phyloP scores from a whole-genome alignment of 371 early-diverging fungal species.

The Cokeromyces recurvatus region DNA sequence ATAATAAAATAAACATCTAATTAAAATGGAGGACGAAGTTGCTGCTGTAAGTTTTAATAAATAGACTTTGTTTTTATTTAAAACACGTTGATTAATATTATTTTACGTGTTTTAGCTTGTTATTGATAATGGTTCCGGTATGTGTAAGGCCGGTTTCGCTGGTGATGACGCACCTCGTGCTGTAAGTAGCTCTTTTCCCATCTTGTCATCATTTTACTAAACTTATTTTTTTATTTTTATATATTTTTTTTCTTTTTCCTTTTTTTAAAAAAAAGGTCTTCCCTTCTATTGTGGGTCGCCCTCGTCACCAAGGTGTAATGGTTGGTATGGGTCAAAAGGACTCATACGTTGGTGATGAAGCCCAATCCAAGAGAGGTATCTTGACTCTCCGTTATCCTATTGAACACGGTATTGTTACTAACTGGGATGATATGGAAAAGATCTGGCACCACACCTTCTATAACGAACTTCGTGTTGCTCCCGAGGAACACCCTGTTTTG shows the following conservation, averaged over 20 bases:
- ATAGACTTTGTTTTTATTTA: background rate
- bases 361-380: conserved; percentile 99
- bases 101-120: conserved; percentile 49
- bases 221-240: background rate
- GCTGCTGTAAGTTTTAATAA: conserved; percentile 68
- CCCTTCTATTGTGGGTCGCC: conserved; percentile 99
- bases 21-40: conserved; percentile 77
- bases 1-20: conserved; percentile 5
- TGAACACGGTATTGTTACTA: conserved; percentile 99
- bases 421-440: conserved; percentile 99
- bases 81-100: background rate
- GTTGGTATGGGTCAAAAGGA: conserved; percentile 99
- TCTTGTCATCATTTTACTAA: background rate
- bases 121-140: conserved; percentile 99
- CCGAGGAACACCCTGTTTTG: conserved; percentile 98
- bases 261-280: conserved; percentile 67
- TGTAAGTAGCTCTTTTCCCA: conserved; percentile 57
- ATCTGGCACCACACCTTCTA: conserved; percentile 99
- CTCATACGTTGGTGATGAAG: conserved; percentile 99
- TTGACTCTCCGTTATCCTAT: conserved; percentile 99
- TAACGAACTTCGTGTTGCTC: conserved; percentile 75
- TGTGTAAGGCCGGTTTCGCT: conserved; percentile 99
- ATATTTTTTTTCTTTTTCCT: background rate
- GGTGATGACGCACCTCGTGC: conserved; percentile 99
- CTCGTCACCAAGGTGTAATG: conserved; percentile 99